Percentiles rank a stretch among this genome's conserved stretches.
These are phyloP conservation scores for Iris pallida DNA, from an alignment of 116 monocot species.

Conservation along the genomic window DNA sequence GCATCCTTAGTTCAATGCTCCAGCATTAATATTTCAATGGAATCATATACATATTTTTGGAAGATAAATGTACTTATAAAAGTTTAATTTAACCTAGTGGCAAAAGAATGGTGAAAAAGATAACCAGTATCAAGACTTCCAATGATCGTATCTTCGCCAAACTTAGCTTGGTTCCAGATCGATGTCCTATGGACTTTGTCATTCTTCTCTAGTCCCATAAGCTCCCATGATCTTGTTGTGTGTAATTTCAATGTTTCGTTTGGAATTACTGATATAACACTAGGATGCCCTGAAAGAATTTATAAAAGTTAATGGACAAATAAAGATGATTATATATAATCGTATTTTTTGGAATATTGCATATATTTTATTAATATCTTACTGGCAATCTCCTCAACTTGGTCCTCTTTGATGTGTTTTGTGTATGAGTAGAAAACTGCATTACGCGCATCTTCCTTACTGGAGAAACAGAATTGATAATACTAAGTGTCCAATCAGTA, in stretches of 20 bases:
- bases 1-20: too few species aligned
- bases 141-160: constrained; percentile 8
- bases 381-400: constrained; percentile 27
- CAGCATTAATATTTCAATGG: too few species aligned
- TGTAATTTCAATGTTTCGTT: constrained; percentile 7
- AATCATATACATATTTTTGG: too few species aligned
- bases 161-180: not conserved
- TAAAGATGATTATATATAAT: not conserved
- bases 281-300: constrained; percentile 7
- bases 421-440: constrained; percentile 29
- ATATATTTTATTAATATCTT: not conserved
- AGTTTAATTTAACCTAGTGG: too few species aligned
- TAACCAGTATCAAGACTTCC: constrained; percentile 16
- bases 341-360: too few species aligned
- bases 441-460: constrained; percentile 13
- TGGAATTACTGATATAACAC: constrained; percentile 7
- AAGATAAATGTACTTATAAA: too few species aligned
- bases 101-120: too few species aligned
- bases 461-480: too few species aligned
- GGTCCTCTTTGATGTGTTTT: constrained; percentile 34
- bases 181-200: not conserved
- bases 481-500: too few species aligned
- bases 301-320: not conserved
- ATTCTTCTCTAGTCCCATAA: not conserved
- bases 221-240: constrained; percentile 15